Conservation (phyloP, 2,329 filamentous ascomycete genomes). For the Exophiala lecanii-corni region DNA sequence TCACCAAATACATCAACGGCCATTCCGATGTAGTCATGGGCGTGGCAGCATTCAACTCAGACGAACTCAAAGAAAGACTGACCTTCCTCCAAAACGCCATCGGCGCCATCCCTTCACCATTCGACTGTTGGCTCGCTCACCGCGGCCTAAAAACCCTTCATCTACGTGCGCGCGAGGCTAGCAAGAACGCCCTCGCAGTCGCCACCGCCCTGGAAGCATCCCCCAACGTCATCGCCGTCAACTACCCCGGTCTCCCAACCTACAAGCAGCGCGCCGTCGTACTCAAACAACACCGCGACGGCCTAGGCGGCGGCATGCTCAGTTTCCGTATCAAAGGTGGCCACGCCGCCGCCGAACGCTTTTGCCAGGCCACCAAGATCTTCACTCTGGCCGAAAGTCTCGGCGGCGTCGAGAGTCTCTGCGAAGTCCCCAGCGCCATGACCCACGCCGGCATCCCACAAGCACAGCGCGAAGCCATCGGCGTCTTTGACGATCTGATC, state of each 20-base stretch:
- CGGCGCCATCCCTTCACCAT: conserved; percentile 87
- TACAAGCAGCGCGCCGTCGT: conserved; percentile 85
- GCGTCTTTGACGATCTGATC: conserved; percentile 91
- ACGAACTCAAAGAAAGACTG: conserved; percentile 69
- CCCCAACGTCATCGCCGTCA: conserved; percentile 78
- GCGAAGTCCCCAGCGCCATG: conserved; percentile 92
- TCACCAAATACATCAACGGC: conserved; percentile 99
- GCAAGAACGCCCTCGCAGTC: conserved; percentile 72
- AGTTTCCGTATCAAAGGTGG: conserved; percentile 92
- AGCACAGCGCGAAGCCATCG: conserved; percentile 84
- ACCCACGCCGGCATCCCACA: conserved; percentile 92
- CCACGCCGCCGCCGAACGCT: conserved; percentile 76
- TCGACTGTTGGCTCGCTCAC: conserved; percentile 98
- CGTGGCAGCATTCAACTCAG: conserved; percentile 88
- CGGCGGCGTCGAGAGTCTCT: conserved; percentile 85
- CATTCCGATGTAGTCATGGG: conserved; percentile 98
- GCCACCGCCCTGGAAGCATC: conserved; percentile 73
- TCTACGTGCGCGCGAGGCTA: conserved; percentile 81
- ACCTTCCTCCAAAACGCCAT: conserved; percentile 96
- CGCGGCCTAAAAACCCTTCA: conserved; percentile 95
- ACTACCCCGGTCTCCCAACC: conserved; percentile 87
- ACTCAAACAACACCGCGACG: conserved; percentile 84
- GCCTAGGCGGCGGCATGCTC: conserved; percentile 95
- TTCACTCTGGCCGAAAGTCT: conserved; percentile 92
- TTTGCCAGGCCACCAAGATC: conserved; percentile 84